Evolutionary conservation across 768 basidiomycete species (phyloP).

Genomic region (Hygrocybe coccinea): DNA sequence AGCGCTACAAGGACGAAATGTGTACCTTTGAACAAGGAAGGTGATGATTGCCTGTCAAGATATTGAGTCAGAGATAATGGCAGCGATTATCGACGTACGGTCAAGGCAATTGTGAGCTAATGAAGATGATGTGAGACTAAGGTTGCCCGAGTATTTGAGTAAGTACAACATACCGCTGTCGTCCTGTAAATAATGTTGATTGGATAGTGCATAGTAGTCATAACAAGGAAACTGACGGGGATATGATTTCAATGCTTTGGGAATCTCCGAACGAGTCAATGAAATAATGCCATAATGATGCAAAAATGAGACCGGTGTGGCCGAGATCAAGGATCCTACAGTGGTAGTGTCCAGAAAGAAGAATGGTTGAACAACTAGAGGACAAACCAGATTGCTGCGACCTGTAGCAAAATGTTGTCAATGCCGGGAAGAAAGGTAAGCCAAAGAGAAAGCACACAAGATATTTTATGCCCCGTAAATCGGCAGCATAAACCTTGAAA

Average conservation of each 20-base stretch:
- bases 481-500: constrained; percentile 35
- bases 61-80: neutral
- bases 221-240: constrained; percentile 31
- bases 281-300: constrained; percentile 41
- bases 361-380: neutral
- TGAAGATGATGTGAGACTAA: neutral
- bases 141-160: neutral
- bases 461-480: constrained; percentile 26
- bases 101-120: constrained; percentile 34
- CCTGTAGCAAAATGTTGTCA: constrained; percentile 12
- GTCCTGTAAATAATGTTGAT: constrained; percentile 24
- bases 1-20: neutral
- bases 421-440: neutral
- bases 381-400: constrained; percentile 26
- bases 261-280: constrained; percentile 40
- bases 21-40: constrained; percentile 15
- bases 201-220: neutral
- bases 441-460: constrained; percentile 29
- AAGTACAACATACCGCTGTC: constrained; percentile 30
- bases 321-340: constrained; percentile 32
- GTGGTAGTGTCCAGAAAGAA: neutral
- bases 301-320: constrained; percentile 39
- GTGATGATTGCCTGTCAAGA: constrained; percentile 12
- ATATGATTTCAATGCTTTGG: constrained; percentile 38
- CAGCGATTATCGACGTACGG: constrained; percentile 21